phyloP scores from a whole-genome alignment of 2,329 filamentous ascomycete species.

The Alternaria sp. region DNA sequence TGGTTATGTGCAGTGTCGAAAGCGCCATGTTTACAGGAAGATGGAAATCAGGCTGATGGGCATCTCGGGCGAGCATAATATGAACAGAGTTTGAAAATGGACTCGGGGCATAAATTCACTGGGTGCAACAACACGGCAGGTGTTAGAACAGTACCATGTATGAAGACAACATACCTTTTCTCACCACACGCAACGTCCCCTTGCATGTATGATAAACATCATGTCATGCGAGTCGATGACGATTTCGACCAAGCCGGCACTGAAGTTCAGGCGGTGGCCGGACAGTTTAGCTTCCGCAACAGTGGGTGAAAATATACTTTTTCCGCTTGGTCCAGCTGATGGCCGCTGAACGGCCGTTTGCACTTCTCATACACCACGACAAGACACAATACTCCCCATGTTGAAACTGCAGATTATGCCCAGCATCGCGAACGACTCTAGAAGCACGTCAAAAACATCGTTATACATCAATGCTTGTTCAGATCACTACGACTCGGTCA shows the following conservation, averaged over 20 bases:
- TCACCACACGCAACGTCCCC: not conserved
- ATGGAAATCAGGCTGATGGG: constrained; percentile 8
- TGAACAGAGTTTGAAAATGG: constrained; percentile 17
- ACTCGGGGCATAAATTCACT: constrained; percentile 3
- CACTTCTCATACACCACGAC: not conserved
- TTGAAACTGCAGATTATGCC: constrained; percentile 3
- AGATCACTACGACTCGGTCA: constrained; percentile 11
- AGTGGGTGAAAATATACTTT: not conserved
- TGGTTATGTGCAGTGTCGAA: constrained; percentile 16
- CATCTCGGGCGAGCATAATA: constrained; percentile 8
- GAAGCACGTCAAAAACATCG: not conserved
- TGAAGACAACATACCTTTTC: constrained; percentile 1
- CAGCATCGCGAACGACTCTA: constrained; percentile 1
- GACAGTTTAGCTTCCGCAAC: not conserved
- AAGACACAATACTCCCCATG: not conserved
- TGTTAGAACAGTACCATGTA: constrained; percentile 6
- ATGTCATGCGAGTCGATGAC: not conserved
- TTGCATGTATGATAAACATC: not conserved
- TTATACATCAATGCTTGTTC: not conserved
- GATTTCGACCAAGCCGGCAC: not conserved
- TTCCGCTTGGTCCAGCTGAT: constrained; percentile 1
- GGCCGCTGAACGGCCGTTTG: not conserved
- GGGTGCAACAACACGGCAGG: constrained; percentile 10
- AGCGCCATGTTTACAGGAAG: constrained; percentile 6
- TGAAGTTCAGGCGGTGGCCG: not conserved